Percentiles rank a stretch among this genome's conserved stretches.
Evolutionary conservation across 2,329 filamentous ascomycete species (phyloP).

Genomic region (Talaromyces islandicus): DNA sequence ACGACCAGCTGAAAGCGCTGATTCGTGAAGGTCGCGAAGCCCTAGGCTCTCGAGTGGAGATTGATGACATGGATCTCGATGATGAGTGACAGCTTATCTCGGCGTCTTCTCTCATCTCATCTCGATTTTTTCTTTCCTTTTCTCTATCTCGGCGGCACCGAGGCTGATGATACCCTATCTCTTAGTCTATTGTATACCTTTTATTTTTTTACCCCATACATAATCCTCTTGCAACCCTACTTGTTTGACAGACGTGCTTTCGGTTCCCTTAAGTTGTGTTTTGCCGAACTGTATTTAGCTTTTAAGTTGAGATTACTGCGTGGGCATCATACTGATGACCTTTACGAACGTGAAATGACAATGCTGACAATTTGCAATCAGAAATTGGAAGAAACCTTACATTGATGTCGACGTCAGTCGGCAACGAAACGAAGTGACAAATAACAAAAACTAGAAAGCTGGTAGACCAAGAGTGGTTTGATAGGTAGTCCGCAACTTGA

Average conservation of each 20-base stretch:
- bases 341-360: background rate
- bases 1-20: constrained; percentile 74
- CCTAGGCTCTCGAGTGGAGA: constrained; percentile 66
- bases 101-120: background rate
- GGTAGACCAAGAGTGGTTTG: background rate
- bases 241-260: background rate
- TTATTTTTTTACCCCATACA: constrained; percentile 35
- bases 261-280: constrained; percentile 46
- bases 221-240: background rate
- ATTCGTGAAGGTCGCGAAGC: constrained; percentile 85
- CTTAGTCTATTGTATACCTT: constrained; percentile 18
- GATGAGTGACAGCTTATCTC: constrained; percentile 12
- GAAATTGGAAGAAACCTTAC: constrained; percentile 42
- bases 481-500: background rate
- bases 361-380: constrained; percentile 18
- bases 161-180: constrained; percentile 6
- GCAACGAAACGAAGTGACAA: background rate
- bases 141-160: background rate
- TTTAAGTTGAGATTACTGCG: background rate
- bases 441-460: background rate
- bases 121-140: background rate
- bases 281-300: background rate
- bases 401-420: background rate
- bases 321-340: background rate
- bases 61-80: constrained; percentile 43